A percentile compares a stretch with the other conserved stretches of the same genome.
Conservation (phyloP, 257 asterid genomes). For the Galeopsis tetrahit region DNA sequence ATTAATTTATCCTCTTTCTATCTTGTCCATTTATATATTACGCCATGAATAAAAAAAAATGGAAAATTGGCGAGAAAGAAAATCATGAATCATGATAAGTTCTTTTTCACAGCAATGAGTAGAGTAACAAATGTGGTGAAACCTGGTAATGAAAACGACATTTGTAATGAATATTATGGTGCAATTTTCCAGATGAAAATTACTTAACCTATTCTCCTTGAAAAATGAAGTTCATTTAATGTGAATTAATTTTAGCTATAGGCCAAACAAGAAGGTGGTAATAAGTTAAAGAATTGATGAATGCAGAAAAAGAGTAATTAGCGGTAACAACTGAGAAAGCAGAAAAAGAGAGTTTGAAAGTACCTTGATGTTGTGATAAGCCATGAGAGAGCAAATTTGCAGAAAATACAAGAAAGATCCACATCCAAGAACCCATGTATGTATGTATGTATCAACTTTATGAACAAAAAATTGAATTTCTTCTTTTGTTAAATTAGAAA, state of each 20-base stretch:
- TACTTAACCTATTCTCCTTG: slow-evolving; percentile 7
- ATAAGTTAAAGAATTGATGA: too few relatives aligned
- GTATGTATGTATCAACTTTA: background rate
- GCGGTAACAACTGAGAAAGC: too few relatives aligned
- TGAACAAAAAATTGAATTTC: background rate
- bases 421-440: slow-evolving; percentile 30
- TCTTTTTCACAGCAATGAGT: background rate
- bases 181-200: background rate
- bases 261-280: background rate
- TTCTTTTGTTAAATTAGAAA: background rate
- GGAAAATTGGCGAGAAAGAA: too few relatives aligned
- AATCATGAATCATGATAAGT: background rate
- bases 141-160: too few relatives aligned
- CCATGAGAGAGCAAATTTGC: slow-evolving; percentile 50
- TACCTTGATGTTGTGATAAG: slow-evolving; percentile 52
- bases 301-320: background rate
- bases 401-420: slow-evolving; percentile 45
- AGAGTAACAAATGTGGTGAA: too few relatives aligned
- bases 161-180: too few relatives aligned
- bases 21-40: too few relatives aligned
- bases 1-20: too few relatives aligned
- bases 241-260: background rate
- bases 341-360: too few relatives aligned
- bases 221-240: slow-evolving; percentile 16
- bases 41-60: too few relatives aligned